Evolutionary conservation across 2,329 filamentous ascomycete species (phyloP), one percentile per base, ranked within the genome.

Genomic region (Xylariaceae sp.): DNA sequence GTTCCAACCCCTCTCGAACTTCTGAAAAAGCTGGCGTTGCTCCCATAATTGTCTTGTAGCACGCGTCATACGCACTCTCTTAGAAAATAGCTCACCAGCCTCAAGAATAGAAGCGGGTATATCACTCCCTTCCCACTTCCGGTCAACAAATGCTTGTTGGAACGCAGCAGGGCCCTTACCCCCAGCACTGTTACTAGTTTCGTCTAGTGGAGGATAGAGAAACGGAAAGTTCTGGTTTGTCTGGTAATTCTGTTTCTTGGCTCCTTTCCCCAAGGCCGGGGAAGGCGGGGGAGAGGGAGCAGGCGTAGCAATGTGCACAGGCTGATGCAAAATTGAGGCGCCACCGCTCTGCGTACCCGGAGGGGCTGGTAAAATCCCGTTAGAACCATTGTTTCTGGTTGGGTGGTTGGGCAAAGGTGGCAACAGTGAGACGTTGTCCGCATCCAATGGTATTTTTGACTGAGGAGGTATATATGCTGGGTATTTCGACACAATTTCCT

Each of bases 211-310:
- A 1, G 94, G 94, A 63, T 99, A 99, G 74, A 99, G 85, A 67
- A 99, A 97, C 0, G 94, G 94, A 61, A 99, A 97, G 67, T 96
- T 94, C 65, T 99, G 94, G 67, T 99, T 99, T 0, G 94, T 99
- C 70, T 99, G 94, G 65, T 99, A 99, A 63, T 97, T 99, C 67
- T 99, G 94, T 68, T 99, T 99, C 77, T 99, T 99, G 0, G 88
- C 92, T 49, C 88, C 89, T 70, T 97, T 99, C 0, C 91, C 92
- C 32, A 87, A 86, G 9, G 77, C 80, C 0, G 94, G 94, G 1
- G 92, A 96, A 1, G 94, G 94, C 0, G 94, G 94, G 21, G 94
- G 94, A 0, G 94, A 99, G 1, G 94, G 94, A 0, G 92, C 92
- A 0, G 94, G 94, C 1, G 94, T 99, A n/a, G 94, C 94, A 63